Percentiles rank a stretch among this genome's conserved stretches.
Conservation (phyloP, 2,329 filamentous ascomycete species). For the Balansia obtecta region DNA sequence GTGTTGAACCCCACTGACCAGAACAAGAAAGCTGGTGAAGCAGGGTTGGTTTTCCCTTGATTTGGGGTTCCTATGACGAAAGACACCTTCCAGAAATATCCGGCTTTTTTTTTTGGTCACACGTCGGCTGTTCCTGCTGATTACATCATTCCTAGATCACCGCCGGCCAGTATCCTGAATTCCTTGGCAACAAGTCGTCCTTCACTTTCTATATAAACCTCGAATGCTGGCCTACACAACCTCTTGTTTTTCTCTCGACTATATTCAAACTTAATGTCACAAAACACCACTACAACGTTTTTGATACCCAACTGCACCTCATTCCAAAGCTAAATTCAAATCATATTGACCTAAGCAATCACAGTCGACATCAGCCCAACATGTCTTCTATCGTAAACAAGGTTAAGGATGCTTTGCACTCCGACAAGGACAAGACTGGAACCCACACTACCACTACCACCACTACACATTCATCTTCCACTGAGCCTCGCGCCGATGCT, state of each 20-base stretch:
- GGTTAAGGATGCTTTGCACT: slow-evolving; percentile 42
- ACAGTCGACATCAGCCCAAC: slow-evolving; percentile 3
- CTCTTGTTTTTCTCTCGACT: background rate
- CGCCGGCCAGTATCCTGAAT: background rate
- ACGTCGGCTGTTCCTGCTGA: background rate
- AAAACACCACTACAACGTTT: background rate
- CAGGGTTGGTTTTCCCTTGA: background rate
- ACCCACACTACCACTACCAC: background rate
- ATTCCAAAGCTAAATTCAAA: background rate
- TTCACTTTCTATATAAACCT: slow-evolving; percentile 6
- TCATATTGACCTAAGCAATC: background rate
- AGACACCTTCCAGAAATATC: background rate
- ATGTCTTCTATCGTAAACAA: slow-evolving; percentile 49
- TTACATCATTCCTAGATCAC: slow-evolving; percentile 2
- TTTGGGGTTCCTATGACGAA: slow-evolving; percentile 5
- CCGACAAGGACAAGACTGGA: slow-evolving; percentile 22
- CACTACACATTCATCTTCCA: slow-evolving; percentile 24
- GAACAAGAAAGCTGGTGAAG: background rate
- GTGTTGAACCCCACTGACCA: background rate
- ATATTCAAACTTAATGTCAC: background rate
- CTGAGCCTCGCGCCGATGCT: slow-evolving; percentile 39
- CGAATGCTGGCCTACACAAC: background rate
- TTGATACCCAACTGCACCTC: background rate
- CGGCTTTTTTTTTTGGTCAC: background rate
- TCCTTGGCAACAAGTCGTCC: background rate